These are phyloP conservation scores for Fomitopsis pulvina DNA, from an alignment of 768 basidiomycete species.

Conservation along the genomic window DNA sequence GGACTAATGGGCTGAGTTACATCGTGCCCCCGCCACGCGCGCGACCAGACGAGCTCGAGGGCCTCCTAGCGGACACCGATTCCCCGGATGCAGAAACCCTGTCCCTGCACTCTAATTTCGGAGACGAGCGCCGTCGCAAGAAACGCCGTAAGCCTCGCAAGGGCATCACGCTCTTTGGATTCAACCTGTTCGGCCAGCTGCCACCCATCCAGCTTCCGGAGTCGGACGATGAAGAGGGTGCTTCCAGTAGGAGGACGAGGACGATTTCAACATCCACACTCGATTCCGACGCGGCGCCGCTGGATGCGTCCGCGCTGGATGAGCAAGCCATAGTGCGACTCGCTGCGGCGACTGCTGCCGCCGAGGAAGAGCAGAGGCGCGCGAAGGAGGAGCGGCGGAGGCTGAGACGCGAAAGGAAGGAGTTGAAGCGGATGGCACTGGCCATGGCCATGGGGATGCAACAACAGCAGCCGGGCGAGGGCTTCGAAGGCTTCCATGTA, in stretches of 20 bases:
- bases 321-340: slow-evolving; percentile 39
- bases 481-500: slow-evolving; percentile 67
- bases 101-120: slow-evolving; percentile 62
- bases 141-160: slow-evolving; percentile 25
- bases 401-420: slow-evolving; percentile 39
- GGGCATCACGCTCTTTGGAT: slow-evolving; percentile 57
- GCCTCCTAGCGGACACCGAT: slow-evolving; percentile 38
- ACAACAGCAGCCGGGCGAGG: slow-evolving; percentile 24
- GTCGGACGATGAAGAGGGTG: slow-evolving; percentile 31
- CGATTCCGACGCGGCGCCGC: slow-evolving; percentile 65
- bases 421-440: slow-evolving; percentile 34
- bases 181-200: slow-evolving; percentile 57
- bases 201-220: slow-evolving; percentile 54
- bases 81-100: slow-evolving; percentile 54
- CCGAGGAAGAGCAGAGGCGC: slow-evolving; percentile 33
- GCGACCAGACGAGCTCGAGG: slow-evolving; percentile 39
- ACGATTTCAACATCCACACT: slow-evolving; percentile 39
- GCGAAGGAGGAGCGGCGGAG: slow-evolving; percentile 43
- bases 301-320: slow-evolving; percentile 53
- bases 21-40: slow-evolving; percentile 19
- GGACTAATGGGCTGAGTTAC: slow-evolving; percentile 7
- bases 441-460: slow-evolving; percentile 27
- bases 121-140: slow-evolving; percentile 28
- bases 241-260: slow-evolving; percentile 5
- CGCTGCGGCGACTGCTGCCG: slow-evolving; percentile 27